Base-by-base conservation (phyloP, 2,329 filamentous ascomycete genomes). In the Sporothrix pseudoabietina region DNA sequence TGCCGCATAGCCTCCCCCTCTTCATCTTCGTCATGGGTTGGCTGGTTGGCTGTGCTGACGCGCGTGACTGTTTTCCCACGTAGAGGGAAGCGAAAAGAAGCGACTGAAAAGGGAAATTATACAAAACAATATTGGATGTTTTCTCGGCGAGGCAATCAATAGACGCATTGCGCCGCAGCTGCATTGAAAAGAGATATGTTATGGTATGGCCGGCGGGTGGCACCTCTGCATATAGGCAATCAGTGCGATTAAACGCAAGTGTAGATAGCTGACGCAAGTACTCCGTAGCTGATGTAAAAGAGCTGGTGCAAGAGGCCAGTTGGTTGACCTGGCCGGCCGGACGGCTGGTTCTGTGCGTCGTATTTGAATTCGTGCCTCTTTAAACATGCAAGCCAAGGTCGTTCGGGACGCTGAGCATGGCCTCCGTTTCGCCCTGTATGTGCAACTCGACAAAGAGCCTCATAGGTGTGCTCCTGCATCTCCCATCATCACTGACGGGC, bases 11-110 rank as follows among this genome's bases (percentile, higher is more conserved):
- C 39, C 19, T 69, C 26, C 39, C 41, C 63, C 10, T 49, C 14
- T 30, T 26, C 9, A 22, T 59, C 22, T 22, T 55, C 5, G 30
- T 16, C 19, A 26, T 69, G 66, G 66, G 47, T 52, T 69, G 65
- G 65, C 44, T 68, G 3, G 47, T 52, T 69, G 65, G 65, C 44
- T 68, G 7, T 47, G 52, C 41, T 68, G 65, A 35, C 52, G 32
- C 68, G 68, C 68, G 68, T 70, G 68, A 57, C 68, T 35, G 19
- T 41, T 55, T 55, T 55, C 49, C 66, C 47, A n/a, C 26, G 44
- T 16, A 47, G 61, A 14, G n/a, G 39, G 22, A 22, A 26, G 22
- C n/a, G 61, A 66, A 14, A 12, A 22, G 7, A 14, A 26, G 22
- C 10, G 61, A 66, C 30, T 65, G 61, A 22, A 47, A 66, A 19